A percentile compares a stretch with the other conserved stretches of the same genome.
Evolutionary conservation across 176 grass and related monocot species (phyloP).

Genomic region (Zoysia pacifica): DNA sequence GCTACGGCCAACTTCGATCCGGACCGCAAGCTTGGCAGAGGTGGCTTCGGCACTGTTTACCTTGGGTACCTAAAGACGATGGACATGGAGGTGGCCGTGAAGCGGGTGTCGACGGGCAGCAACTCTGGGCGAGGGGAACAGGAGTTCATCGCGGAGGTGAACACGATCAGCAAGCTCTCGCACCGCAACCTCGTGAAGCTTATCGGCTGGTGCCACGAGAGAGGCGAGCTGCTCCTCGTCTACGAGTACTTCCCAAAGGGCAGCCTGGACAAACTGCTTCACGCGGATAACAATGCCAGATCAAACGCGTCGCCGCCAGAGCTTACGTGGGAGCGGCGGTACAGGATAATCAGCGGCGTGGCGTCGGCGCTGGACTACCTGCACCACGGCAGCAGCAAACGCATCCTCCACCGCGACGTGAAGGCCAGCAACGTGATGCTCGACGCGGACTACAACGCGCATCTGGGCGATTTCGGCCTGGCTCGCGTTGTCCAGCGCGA

Average conservation of each 20-base stretch:
- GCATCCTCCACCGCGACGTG: slow-evolving; percentile 56
- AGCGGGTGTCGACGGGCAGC: slow-evolving; percentile 33
- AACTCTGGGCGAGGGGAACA: slow-evolving; percentile 39
- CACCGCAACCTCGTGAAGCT: slow-evolving; percentile 70
- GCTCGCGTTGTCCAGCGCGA: slow-evolving; percentile 52
- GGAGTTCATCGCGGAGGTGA: slow-evolving; percentile 67
- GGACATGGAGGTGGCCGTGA: slow-evolving; percentile 50
- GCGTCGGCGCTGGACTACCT: slow-evolving; percentile 60
- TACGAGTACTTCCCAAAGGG: slow-evolving; percentile 63
- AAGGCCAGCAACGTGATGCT: slow-evolving; percentile 77
- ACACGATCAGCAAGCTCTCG: slow-evolving; percentile 64
- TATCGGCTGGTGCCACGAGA: slow-evolving; percentile 55
- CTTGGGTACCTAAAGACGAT: slow-evolving; percentile 30
- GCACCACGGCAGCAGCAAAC: slow-evolving; percentile 59
- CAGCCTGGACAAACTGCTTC: slow-evolving; percentile 52
- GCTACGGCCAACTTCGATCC: slow-evolving; percentile 43
- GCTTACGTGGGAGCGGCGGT: slow-evolving; percentile 51
- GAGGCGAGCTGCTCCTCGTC: slow-evolving; percentile 51
- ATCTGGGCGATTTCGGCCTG: slow-evolving; percentile 63
- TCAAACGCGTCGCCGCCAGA: neutral
- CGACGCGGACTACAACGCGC: slow-evolving; percentile 46
- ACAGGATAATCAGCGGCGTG: slow-evolving; percentile 52
- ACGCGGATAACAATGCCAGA: neutral
- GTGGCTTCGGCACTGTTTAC: slow-evolving; percentile 61
- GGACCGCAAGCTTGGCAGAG: slow-evolving; percentile 40